phyloP scores from a whole-genome alignment of 2,329 filamentous ascomycete species.

The Nemania diffusa region DNA sequence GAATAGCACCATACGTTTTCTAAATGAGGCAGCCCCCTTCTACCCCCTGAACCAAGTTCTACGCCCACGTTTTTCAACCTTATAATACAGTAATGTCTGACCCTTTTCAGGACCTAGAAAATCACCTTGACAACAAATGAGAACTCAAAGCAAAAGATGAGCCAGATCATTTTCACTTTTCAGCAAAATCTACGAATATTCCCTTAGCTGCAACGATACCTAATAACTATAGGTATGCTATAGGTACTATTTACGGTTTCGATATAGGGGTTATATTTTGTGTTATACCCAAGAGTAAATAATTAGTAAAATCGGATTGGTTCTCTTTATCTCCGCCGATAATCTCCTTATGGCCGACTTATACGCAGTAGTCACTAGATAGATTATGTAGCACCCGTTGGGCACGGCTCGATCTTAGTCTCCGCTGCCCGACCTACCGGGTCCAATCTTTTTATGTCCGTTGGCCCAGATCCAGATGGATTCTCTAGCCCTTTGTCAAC shows the following conservation, averaged over 20 bases:
- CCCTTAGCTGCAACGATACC: no score
- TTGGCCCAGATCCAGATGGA: neutral
- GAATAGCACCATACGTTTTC: neutral
- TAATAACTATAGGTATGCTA: no score
- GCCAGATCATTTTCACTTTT: no score
- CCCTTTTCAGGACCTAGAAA: no score
- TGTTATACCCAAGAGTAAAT: no score
- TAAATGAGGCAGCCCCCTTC: slow-evolving; percentile 8
- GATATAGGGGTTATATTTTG: no score
- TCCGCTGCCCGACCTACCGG: neutral
- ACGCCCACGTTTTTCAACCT: neutral
- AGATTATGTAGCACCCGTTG: neutral
- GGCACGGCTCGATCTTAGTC: neutral
- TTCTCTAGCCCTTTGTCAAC: no score
- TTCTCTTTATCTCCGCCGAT: slow-evolving; percentile 6
- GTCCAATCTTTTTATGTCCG: neutral
- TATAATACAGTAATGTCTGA: neutral
- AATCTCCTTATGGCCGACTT: neutral
- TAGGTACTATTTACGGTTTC: no score
- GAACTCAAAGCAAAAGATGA: no score
- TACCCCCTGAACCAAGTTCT: neutral
- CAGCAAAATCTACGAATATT: no score
- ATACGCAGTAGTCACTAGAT: neutral
- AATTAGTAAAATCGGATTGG: neutral
- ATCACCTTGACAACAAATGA: no score